Percentiles rank a stretch among this genome's conserved stretches.
Conservation (phyloP, 345 rosid species). For the Laguncularia racemosa region DNA sequence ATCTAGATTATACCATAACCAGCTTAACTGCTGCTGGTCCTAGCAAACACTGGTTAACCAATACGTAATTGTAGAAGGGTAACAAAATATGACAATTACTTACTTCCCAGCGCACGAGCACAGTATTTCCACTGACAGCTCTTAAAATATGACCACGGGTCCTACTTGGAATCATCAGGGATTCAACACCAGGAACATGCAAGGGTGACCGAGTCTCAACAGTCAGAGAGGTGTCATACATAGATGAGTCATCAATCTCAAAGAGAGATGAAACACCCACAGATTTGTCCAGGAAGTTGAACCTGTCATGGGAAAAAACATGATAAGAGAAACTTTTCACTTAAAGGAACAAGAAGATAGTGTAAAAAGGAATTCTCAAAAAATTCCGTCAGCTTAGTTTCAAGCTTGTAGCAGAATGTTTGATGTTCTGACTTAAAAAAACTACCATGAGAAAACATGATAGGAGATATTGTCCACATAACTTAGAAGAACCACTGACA, state of each 20-base stretch:
- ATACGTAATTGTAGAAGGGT: neutral
- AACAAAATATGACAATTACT: conserved; percentile 9
- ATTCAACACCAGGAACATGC: conserved; percentile 73
- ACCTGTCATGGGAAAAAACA: conserved; percentile 42
- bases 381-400: no score
- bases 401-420: neutral
- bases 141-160: conserved; percentile 75
- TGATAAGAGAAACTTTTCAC: neutral
- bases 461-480: no score
- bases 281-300: conserved; percentile 78
- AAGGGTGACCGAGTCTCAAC: conserved; percentile 62
- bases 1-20: no score
- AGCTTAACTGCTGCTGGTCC: no score
- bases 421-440: neutral
- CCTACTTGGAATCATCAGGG: conserved; percentile 59
- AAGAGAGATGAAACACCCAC: conserved; percentile 74
- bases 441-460: no score
- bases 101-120: conserved; percentile 98
- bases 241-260: conserved; percentile 48
- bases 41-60: neutral
- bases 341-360: neutral
- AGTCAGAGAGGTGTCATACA: conserved; percentile 44
- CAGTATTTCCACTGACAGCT: conserved; percentile 47
- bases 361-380: neutral
- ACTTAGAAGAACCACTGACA: no score